phyloP scores from a whole-genome alignment of 106 monocot genomes.

The Allium sativum region DNA sequence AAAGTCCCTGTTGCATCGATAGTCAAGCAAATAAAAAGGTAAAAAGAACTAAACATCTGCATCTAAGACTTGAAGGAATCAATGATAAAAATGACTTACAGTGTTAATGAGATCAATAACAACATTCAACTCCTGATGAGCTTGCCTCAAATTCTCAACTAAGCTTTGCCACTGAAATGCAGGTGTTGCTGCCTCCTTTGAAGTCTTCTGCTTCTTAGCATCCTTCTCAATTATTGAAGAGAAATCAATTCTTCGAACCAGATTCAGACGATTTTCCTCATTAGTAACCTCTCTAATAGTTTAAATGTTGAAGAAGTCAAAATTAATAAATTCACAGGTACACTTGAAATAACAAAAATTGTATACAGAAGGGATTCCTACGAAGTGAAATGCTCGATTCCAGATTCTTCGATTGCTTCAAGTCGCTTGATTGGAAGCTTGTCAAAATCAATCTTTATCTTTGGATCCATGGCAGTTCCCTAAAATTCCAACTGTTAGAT shows the following conservation, averaged over 20 bases:
- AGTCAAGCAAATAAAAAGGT: no score
- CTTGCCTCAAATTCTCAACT: conserved; percentile 72
- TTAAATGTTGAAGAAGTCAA: neutral
- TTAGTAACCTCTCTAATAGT: conserved; percentile 47
- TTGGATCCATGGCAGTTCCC: neutral
- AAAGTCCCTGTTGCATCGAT: no score
- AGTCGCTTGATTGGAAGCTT: conserved; percentile 93
- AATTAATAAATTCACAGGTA: neutral
- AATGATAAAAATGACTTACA: conserved; percentile 13
- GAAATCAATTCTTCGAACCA: conserved; percentile 82
- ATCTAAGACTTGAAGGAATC: no score
- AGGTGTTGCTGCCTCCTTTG: conserved; percentile 19
- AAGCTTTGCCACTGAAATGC: conserved; percentile 76
- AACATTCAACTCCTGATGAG: conserved; percentile 75
- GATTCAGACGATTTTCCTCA: conserved; percentile 73
- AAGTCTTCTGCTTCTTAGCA: conserved; percentile 47
- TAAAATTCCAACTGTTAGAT: no score
- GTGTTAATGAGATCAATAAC: conserved; percentile 77
- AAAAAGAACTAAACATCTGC: no score
- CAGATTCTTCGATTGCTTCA: conserved; percentile 75
- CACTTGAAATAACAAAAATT: neutral
- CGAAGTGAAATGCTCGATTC: conserved; percentile 77
- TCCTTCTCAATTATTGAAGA: conserved; percentile 63
- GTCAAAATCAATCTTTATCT: conserved; percentile 59
- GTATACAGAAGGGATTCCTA: conserved; percentile 10